These are phyloP conservation scores for Cystoderma amianthinum DNA, from an alignment of 768 basidiomycete species.

Conservation along the genomic window DNA sequence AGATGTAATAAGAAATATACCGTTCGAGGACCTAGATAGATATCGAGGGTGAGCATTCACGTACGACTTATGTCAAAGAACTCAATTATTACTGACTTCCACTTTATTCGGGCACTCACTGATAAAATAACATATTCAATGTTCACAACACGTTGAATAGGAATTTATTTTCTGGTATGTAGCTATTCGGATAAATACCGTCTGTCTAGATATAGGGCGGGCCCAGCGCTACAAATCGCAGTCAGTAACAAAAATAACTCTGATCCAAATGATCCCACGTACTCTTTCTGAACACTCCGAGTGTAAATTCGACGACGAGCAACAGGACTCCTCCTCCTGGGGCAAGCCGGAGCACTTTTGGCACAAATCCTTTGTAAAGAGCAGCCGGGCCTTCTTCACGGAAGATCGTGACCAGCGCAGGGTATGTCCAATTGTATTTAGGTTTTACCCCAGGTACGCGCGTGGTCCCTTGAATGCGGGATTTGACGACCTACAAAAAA, in stretches of 20 bases:
- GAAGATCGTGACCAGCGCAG: constrained; percentile 73
- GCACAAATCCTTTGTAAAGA: constrained; percentile 92
- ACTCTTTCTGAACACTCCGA: constrained; percentile 74
- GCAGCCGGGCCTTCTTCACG: constrained; percentile 84
- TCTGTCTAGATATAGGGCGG: constrained; percentile 44
- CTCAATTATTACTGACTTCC: no score
- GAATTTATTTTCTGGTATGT: no score
- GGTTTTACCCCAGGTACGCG: constrained; percentile 64
- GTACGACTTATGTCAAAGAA: no score
- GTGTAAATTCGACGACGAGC: constrained; percentile 86
- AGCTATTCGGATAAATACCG: no score
- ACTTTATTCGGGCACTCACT: no score
- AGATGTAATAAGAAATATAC: no score
- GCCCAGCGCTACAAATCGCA: constrained; percentile 33
- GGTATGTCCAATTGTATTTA: constrained; percentile 96
- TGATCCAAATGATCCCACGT: constrained; percentile 8
- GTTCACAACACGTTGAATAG: no score
- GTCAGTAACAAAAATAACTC: background rate
- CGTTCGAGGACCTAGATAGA: no score
- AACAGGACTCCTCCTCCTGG: constrained; percentile 94
- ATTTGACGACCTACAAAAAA: constrained; percentile 88
- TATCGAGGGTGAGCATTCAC: no score
- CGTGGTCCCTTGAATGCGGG: constrained; percentile 79
- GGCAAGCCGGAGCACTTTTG: constrained; percentile 91
- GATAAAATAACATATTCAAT: no score